Evolutionary conservation across 2,329 filamentous ascomycete genomes (phyloP), one percentile per base, ranked within the genome.

Genomic region (Allantophomopsis cytisporea): DNA sequence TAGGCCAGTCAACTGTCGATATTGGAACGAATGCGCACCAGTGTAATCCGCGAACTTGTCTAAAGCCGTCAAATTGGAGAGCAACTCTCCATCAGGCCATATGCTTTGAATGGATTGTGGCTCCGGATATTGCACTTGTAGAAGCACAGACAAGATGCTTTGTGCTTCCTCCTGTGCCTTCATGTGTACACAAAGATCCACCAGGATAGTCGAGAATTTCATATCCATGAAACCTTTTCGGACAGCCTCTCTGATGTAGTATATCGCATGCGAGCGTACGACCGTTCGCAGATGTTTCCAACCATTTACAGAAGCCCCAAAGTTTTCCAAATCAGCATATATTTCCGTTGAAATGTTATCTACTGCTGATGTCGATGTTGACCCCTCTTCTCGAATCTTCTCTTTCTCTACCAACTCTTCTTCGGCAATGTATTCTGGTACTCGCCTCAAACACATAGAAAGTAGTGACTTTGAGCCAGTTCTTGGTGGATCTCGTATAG

Each of bases 291-390:
- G 56, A 42, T 65, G 60, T 39, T 51, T 61, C 64, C 68, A 71
- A 12, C 68, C 68, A 21, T 51, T 43, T 2, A 54, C 53, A 1
- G 50, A 48, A 15, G 58, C 53, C 7, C 65, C 64, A 2, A 69
- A 47, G 2, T 54, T 45, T 45, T 73, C 68, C 13, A 73, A 47
- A 13, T 71, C 62, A 35, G 62, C 57, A 45, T 73, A 73, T 16
- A 71, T 57, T 4, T 64, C 58, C 12, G 59, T 55, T 0, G 66
- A 64, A 5, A 64, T 56, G 34, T 63, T 51, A 14, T 60, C 54
- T 6, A 50, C 51, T 28, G 5, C 23, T 3, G 10, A 28, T 28
- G 23, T 12, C 3, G 23, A 10, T 12, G 10, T 10, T 14, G 31
- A 12, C n/a, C 59, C 51, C 13, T 50, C 41, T 10, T 58, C 58